Percentiles rank a stretch among this genome's conserved stretches.
Conservation (phyloP, 1,284 basidiomycete species). For the Irpex rosettiformis region DNA sequence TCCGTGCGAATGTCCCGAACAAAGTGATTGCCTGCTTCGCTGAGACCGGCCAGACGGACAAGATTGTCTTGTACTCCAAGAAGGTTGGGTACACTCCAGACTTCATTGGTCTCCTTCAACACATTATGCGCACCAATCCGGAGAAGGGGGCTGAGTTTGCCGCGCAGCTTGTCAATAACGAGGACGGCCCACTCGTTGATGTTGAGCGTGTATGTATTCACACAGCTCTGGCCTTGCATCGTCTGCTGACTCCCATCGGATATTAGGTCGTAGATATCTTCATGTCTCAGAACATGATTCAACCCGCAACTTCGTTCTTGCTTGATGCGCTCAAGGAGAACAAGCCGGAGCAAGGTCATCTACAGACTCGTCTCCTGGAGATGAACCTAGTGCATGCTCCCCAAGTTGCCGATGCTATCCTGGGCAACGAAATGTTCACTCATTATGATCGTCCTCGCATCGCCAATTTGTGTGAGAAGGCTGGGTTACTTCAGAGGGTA, state of each 20-base stretch:
- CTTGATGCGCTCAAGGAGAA: slow-evolving; percentile 99
- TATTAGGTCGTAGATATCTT: slow-evolving; percentile 92
- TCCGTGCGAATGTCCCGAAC: slow-evolving; percentile 97
- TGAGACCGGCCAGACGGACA: slow-evolving; percentile 98
- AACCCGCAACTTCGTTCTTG: slow-evolving; percentile 98
- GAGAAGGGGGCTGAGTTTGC: slow-evolving; percentile 99
- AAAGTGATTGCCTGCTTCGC: slow-evolving; percentile 99
- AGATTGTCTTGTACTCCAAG: slow-evolving; percentile 98
- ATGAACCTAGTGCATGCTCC: slow-evolving; percentile 99
- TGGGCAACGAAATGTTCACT: slow-evolving; percentile 98
- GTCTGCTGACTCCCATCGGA: slow-evolving; percentile 6
- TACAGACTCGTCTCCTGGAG: slow-evolving; percentile 96
- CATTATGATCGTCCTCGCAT: slow-evolving; percentile 97
- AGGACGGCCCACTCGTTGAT: slow-evolving; percentile 90
- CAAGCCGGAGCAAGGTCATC: slow-evolving; percentile 93
- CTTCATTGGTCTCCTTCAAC: slow-evolving; percentile 93
- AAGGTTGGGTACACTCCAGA: slow-evolving; percentile 96
- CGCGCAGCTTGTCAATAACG: slow-evolving; percentile 92
- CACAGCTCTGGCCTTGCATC: neutral
- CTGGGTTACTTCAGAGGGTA: slow-evolving; percentile 90
- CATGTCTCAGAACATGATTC: slow-evolving; percentile 99
- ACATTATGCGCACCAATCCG: slow-evolving; percentile 94
- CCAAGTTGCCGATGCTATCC: slow-evolving; percentile 98
- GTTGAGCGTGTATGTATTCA: slow-evolving; percentile 72
- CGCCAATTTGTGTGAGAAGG: slow-evolving; percentile 98